Conservation (phyloP, 495 filamentous ascomycete genomes). For the Penicillium coprophilum region DNA sequence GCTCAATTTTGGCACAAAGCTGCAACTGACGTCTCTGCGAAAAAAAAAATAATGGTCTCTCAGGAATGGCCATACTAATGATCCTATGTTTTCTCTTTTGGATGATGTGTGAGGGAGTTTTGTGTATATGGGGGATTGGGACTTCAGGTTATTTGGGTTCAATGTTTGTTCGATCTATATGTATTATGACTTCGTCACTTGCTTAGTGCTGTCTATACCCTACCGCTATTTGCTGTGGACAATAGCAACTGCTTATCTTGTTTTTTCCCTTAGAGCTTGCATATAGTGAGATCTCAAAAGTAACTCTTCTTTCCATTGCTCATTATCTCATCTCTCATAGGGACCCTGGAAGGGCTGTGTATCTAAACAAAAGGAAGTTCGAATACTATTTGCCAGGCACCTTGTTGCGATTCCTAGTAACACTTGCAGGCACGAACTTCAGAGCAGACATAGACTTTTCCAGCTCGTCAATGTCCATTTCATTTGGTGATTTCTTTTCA, state of each 20-base stretch:
- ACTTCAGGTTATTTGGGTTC: conserved; percentile 1
- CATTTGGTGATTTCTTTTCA: conserved; percentile 26
- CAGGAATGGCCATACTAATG: conserved; percentile 11
- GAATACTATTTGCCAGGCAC: conserved; percentile 10
- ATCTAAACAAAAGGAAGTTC: too few species aligned
- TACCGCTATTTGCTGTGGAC: conserved; percentile 4
- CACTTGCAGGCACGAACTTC: conserved; percentile 75
- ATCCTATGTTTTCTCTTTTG: conserved; percentile 9
- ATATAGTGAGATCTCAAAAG: neutral
- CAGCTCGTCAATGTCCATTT: conserved; percentile 68
- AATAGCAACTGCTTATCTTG: conserved; percentile 3
- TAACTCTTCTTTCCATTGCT: neutral
- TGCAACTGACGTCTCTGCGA: neutral
- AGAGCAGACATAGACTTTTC: conserved; percentile 79
- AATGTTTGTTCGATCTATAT: conserved; percentile 9
- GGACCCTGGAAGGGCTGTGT: too few species aligned
- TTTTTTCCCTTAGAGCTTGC: neutral
- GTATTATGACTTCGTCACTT: conserved; percentile 14
- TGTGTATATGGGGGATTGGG: conserved; percentile 10
- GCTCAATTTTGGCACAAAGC: neutral
- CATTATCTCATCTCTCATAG: neutral
- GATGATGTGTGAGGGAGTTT: conserved; percentile 4
- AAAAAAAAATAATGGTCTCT: conserved; percentile 5
- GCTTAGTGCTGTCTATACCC: conserved; percentile 13
- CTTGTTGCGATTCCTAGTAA: conserved; percentile 40